These are phyloP conservation scores for Cicer cuneatum DNA, from an alignment of 306 rosid genomes.

Conservation along the genomic window DNA sequence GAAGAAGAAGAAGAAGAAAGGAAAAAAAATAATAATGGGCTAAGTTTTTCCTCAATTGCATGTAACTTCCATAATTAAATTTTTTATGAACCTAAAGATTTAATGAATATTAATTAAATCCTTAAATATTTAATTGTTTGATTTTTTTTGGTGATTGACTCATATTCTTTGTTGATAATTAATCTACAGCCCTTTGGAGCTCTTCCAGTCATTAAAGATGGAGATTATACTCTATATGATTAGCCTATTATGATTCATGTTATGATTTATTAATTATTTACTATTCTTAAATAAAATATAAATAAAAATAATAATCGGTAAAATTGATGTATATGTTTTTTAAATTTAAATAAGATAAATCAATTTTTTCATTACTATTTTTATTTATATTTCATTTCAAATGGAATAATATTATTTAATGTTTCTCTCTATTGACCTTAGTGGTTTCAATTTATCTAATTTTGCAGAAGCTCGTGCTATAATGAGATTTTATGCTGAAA, in stretches of 20 bases:
- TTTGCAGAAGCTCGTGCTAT: slow-evolving; percentile 58
- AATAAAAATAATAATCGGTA: too few relatives aligned
- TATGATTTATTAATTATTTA: neutral
- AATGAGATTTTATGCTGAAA: slow-evolving; percentile 59
- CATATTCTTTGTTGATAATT: slow-evolving; percentile 4
- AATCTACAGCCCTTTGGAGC: slow-evolving; percentile 52
- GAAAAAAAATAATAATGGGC: too few relatives aligned
- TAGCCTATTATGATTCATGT: neutral
- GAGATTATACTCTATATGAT: slow-evolving; percentile 57
- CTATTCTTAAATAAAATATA: too few relatives aligned
- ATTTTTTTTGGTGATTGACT: neutral
- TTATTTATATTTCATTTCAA: neutral
- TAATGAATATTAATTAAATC: too few relatives aligned
- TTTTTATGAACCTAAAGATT: too few relatives aligned
- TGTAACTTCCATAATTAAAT: too few relatives aligned
- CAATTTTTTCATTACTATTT: neutral
- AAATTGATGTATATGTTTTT: too few relatives aligned
- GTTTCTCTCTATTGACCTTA: neutral
- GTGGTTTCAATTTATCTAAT: neutral
- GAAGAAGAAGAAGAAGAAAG: too few relatives aligned
- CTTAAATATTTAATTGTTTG: neutral
- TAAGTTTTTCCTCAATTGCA: too few relatives aligned
- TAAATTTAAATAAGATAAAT: too few relatives aligned
- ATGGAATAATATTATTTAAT: too few relatives aligned
- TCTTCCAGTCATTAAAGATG: slow-evolving; percentile 56